Base-by-base conservation (phyloP, 1,284 basidiomycete species). In the Bjerkandera adusta region DNA sequence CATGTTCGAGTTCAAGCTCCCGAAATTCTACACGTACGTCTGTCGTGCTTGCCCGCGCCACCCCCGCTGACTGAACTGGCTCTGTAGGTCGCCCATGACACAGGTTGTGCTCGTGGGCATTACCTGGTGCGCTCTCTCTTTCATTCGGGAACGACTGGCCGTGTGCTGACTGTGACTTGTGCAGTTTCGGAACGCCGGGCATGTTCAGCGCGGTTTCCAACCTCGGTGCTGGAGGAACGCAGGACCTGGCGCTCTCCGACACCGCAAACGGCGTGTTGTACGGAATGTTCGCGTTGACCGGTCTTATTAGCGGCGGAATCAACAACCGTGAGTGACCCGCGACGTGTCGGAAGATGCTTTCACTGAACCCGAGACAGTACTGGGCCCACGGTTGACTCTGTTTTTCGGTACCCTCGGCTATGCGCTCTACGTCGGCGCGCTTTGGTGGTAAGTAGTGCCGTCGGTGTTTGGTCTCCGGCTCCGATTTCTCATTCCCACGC, bases 151-250 rank as follows among this genome's bases (percentile, higher is more conserved):
- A n/a, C 43, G 20, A 34, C 36, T 40, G 36, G 35, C 44, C 30
- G 48, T 33, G 42, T 53, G 15, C 26, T 39, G 13, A 34, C 24
- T 8, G 5, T 36, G 20, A 35, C 33, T 18, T 22, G 13, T 33
- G 5, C 47, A 65, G 64, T 43, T 72, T 74, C 54, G 65, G 66
- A 15, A 70, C 71, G 11, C 67, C 70, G 22, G 77, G 77, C 47
- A 72, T 78, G 68, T 79, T 74, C 68, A 72, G 69, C 47, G 76
- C 76, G 15, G 62, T 76, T 34, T 62, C 64, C 42, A 71, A 71
- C 57, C 60, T 76, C 34, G 73, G 73, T 47, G 74, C 73, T 8
- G 73, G 72, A 57, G 74, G 74, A 38, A 64, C 65, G 1, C 65
- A 71, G 52, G 68, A 75, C 50, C 58, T 71, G 42, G 51, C 63